Evolutionary conservation across 768 basidiomycete genomes (phyloP).

Genomic region (Tulasnella sp.): DNA sequence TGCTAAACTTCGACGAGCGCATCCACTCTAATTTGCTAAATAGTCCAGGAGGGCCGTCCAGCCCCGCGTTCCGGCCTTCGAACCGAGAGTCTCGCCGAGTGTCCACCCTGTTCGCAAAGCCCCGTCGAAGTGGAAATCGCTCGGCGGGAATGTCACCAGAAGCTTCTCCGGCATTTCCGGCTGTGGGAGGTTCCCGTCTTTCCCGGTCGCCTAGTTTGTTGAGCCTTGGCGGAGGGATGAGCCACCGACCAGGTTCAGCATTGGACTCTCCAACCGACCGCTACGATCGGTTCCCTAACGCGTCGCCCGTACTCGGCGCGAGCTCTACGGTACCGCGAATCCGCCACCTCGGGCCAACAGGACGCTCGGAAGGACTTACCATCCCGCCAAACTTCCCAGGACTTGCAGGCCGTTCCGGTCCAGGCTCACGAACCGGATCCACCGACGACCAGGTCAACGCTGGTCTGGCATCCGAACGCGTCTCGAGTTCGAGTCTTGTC

Average conservation of each 20-base stretch:
- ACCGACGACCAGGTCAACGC: slow-evolving; percentile 4
- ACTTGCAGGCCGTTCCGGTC: slow-evolving; percentile 7
- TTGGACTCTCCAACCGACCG: slow-evolving; percentile 27
- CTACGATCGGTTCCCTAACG: slow-evolving; percentile 37
- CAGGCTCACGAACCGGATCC: neutral
- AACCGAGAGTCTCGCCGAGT: slow-evolving; percentile 21
- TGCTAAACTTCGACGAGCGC: slow-evolving; percentile 46
- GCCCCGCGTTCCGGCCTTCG: slow-evolving; percentile 24
- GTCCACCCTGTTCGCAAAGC: slow-evolving; percentile 24
- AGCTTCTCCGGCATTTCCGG: slow-evolving; percentile 25
- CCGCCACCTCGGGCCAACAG: slow-evolving; percentile 54
- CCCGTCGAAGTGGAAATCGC: slow-evolving; percentile 14
- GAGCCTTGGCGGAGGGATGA: slow-evolving; percentile 22
- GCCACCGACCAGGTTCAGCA: neutral
- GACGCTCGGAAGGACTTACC: slow-evolving; percentile 25
- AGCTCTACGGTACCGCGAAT: slow-evolving; percentile 41
- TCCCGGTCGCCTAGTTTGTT: slow-evolving; percentile 47
- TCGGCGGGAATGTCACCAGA: slow-evolving; percentile 19
- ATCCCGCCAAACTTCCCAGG: neutral
- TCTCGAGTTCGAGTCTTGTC: neutral
- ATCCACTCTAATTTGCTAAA: slow-evolving; percentile 28
- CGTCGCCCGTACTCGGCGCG: slow-evolving; percentile 33
- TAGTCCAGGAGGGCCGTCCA: slow-evolving; percentile 23
- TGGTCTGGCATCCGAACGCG: neutral
- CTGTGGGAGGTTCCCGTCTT: slow-evolving; percentile 40